A percentile compares a stretch with the other conserved stretches of the same genome.
Conservation (phyloP, 331 rosid genomes). For the Arachis monticola region DNA sequence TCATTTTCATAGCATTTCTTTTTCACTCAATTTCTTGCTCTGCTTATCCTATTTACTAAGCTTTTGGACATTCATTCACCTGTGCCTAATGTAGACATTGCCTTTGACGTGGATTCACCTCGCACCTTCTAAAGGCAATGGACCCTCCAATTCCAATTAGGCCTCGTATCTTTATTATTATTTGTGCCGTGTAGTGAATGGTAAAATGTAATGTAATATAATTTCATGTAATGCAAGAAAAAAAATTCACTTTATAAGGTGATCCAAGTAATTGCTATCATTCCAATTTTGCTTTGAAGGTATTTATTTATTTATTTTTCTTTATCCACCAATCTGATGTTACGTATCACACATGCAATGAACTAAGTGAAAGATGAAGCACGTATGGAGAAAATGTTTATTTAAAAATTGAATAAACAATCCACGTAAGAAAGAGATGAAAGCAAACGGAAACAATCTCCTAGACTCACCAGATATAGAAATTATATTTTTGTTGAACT, state of each 20-base stretch:
- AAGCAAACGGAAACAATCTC: not conserved
- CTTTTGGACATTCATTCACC: slow-evolving; percentile 25
- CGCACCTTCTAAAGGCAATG: slow-evolving; percentile 25
- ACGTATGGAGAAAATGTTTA: not conserved
- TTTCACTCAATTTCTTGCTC: slow-evolving; percentile 29
- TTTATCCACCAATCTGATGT: slow-evolving; percentile 4
- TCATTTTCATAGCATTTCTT: slow-evolving; percentile 33
- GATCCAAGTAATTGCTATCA: slow-evolving; percentile 1
- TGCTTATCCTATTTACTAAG: slow-evolving; percentile 29
- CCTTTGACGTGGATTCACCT: slow-evolving; percentile 43
- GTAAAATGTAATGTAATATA: too few species aligned
- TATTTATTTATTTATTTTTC: not conserved
- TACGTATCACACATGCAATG: slow-evolving; percentile 9
- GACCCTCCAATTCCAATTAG: slow-evolving; percentile 46
- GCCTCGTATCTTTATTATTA: slow-evolving; percentile 21
- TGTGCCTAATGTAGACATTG: slow-evolving; percentile 38
- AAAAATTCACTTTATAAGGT: not conserved
- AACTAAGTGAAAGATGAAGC: slow-evolving; percentile 12
- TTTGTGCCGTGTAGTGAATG: slow-evolving; percentile 3
- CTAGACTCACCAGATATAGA: slow-evolving; percentile 18
- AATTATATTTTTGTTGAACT: slow-evolving; percentile 23
- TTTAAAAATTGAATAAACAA: not conserved
- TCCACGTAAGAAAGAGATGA: not conserved
- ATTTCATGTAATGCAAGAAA: not conserved
- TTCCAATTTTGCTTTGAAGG: not conserved